Base-by-base conservation (phyloP, 139 green algal species). In the Pleodorina starrii region DNA sequence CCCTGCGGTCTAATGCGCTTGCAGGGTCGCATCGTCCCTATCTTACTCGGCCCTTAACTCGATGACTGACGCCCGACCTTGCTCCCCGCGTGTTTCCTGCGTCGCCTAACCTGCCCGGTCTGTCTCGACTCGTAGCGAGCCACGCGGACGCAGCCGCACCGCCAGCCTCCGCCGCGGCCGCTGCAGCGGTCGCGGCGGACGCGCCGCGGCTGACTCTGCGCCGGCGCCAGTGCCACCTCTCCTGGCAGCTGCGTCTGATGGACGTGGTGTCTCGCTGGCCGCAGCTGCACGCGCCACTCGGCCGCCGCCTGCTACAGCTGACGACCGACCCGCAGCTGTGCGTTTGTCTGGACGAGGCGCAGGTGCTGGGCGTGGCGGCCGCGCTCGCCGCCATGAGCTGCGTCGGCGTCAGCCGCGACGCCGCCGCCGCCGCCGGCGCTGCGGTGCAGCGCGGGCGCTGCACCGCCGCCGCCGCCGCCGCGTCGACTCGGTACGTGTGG, bases 221-320 rank as follows among this genome's bases (percentile, higher is more conserved):
- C 16, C 78, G 38, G 14, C 78, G 51, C 17, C 54, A 85, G 78
- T 29, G 51, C 0, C 40, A 72, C 16, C 42, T 60, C 29, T 38
- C 32, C 27, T 86, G 80, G 80, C 80, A 86, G 57, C 38, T 86
- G 57, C 17, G 27, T 38, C 57, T 86, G 80, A 40, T 86, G 42
- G 80, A 59, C 14, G n/a, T 75, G 27, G 11, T 74, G 42, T 16
- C 32, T 3, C 80, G 80, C 40, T 60, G 59, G 59, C 57, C 80
- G 42, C 80, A n/a, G 59, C 54, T 86, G 59, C 80, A 86, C 27
- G 59, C 9, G 0, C 36, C 27, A 5, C 59, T 86, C 29, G 59
- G 4, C 4, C 25, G 29, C 25, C 80, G 80, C 11, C 59, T 86
- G 54, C 11, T 50, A 25, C 32, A 59, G 80, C 54, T 76, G 57